Conservation (phyloP, 108 stramenopile genomes). For the Fragilaria radians region DNA sequence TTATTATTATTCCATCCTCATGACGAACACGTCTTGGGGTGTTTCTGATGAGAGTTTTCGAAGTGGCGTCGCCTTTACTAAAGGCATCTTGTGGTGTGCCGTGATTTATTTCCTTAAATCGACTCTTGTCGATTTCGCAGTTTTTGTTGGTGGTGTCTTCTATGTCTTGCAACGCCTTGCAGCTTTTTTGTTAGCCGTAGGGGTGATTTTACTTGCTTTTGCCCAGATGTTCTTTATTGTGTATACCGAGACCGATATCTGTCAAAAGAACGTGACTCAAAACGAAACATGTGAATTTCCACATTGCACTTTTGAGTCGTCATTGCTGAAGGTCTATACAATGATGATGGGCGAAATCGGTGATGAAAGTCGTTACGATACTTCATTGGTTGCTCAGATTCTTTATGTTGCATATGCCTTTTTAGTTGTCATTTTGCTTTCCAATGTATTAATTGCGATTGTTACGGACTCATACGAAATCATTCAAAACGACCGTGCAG, state of each 20-base stretch:
- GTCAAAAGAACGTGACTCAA: slow-evolving; percentile 15
- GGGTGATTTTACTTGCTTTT: slow-evolving; percentile 74
- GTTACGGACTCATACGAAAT: slow-evolving; percentile 79
- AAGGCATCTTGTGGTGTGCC: slow-evolving; percentile 63
- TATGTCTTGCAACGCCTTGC: slow-evolving; percentile 71
- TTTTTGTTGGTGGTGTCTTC: slow-evolving; percentile 73
- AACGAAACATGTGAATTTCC: slow-evolving; percentile 29
- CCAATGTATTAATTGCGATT: slow-evolving; percentile 79
- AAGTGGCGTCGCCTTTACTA: slow-evolving; percentile 60
- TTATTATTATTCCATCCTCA: slow-evolving; percentile 58
- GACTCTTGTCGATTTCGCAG: slow-evolving; percentile 76
- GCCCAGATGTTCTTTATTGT: slow-evolving; percentile 82
- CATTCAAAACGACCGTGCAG: slow-evolving; percentile 78
- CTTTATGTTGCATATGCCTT: slow-evolving; percentile 60
- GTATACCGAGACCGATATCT: slow-evolving; percentile 38
- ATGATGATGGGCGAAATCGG: slow-evolving; percentile 83
- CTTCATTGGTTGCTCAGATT: slow-evolving; percentile 39
- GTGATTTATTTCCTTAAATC: slow-evolving; percentile 81
- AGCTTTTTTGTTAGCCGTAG: slow-evolving; percentile 72
- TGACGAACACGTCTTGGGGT: slow-evolving; percentile 22
- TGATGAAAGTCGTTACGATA: slow-evolving; percentile 40
- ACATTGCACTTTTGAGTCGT: slow-evolving; percentile 54
- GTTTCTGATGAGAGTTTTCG: slow-evolving; percentile 36
- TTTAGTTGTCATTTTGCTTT: slow-evolving; percentile 65
- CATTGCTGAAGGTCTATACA: slow-evolving; percentile 68